These are phyloP conservation scores for Pleurotus djamor DNA, from an alignment of 768 basidiomycete genomes.

Conservation along the genomic window DNA sequence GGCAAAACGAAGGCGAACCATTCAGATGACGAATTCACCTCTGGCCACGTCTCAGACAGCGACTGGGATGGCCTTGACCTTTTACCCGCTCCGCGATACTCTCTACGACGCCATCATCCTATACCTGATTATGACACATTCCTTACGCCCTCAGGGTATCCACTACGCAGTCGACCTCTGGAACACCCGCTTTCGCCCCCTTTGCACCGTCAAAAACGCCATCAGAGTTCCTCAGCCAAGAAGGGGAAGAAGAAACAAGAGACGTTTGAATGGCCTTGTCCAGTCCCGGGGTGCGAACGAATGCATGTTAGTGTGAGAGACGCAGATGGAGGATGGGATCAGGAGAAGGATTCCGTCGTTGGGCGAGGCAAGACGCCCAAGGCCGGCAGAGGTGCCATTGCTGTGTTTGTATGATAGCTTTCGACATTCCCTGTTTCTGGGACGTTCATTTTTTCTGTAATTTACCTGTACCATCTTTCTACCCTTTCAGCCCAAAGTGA, in stretches of 20 bases:
- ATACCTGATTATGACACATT: background rate
- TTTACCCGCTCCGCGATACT: background rate
- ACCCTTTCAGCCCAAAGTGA: too few relatives aligned
- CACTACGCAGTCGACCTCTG: background rate
- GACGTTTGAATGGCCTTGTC: constrained; percentile 61
- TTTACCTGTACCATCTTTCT: background rate
- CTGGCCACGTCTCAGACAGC: background rate
- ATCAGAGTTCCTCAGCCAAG: constrained; percentile 23
- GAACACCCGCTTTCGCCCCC: constrained; percentile 2
- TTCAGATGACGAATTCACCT: constrained; percentile 1
- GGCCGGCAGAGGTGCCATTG: constrained; percentile 36
- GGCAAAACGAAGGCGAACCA: constrained; percentile 4
- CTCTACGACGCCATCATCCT: background rate
- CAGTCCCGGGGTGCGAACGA: constrained; percentile 53
- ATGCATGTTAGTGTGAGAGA: constrained; percentile 57
- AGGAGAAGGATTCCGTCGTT: constrained; percentile 43
- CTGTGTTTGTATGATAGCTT: constrained; percentile 33
- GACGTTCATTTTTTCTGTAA: background rate
- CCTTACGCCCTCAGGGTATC: background rate
- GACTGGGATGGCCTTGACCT: background rate
- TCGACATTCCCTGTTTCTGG: background rate
- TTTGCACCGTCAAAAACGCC: constrained; percentile 5
- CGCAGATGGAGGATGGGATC: constrained; percentile 53
- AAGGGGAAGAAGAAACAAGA: constrained; percentile 37
- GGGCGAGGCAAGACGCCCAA: constrained; percentile 12